These are phyloP conservation scores for Starmera quercuum DNA, from an alignment of 805 yeast genomes.

Conservation along the genomic window DNA sequence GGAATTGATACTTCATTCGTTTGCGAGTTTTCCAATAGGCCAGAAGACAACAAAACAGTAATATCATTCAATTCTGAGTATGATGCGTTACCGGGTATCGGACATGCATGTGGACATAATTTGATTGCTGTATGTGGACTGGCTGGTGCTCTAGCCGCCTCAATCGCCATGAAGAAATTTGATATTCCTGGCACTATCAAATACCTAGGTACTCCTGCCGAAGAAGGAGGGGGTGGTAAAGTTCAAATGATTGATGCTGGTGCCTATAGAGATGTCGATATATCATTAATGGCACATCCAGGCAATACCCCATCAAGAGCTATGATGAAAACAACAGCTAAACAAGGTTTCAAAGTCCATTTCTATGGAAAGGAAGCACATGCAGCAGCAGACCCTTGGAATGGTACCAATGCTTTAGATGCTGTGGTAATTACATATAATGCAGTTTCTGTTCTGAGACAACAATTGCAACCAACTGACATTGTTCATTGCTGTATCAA, in stretches of 20 bases:
- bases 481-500: neutral
- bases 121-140: neutral
- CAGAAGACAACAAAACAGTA: neutral
- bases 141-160: neutral
- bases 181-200: neutral
- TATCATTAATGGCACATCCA: neutral
- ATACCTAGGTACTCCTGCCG: neutral
- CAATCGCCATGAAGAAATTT: neutral
- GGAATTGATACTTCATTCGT: neutral
- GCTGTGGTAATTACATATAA: neutral
- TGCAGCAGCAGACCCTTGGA: neutral
- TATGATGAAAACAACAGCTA: neutral
- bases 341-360: neutral
- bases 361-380: neutral
- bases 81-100: neutral
- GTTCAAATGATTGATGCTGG: neutral
- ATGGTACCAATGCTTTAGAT: neutral
- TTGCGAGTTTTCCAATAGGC: neutral
- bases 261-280: neutral
- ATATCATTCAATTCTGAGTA: neutral
- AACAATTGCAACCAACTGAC: neutral
- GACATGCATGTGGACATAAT: slow-evolving; percentile 1
- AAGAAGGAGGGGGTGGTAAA: slow-evolving; percentile 1
- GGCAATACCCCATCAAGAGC: neutral
- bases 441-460: neutral